Conservation (phyloP, 768 basidiomycete genomes). For the Kockovaella imperatae region DNA sequence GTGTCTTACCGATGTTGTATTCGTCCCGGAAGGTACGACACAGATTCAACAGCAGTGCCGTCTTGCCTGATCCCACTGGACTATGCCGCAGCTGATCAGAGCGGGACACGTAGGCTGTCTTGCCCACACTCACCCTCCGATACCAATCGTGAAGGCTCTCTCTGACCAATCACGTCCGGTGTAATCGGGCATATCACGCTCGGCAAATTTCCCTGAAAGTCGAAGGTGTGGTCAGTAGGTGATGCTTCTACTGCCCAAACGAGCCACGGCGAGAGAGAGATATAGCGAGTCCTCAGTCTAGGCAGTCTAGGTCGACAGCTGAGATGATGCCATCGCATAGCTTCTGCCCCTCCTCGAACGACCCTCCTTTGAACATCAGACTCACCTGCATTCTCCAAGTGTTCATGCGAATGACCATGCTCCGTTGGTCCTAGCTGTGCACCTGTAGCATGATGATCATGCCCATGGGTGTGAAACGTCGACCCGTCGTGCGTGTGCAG, state of each 20-base stretch:
- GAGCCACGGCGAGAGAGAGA: not conserved
- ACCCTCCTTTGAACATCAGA: not conserved
- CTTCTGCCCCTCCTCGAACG: not conserved
- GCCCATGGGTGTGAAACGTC: constrained; percentile 31
- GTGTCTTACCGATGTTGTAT: constrained; percentile 78
- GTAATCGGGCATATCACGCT: constrained; percentile 88
- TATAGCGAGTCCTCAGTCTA: not conserved
- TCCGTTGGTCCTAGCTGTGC: constrained; percentile 51
- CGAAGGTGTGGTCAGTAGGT: not conserved
- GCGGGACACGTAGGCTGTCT: not conserved
- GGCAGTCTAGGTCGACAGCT: not conserved
- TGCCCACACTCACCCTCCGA: constrained; percentile 78
- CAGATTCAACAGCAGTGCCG: constrained; percentile 81
- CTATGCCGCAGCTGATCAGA: not conserved
- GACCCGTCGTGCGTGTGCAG: constrained; percentile 53
- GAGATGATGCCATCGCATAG: not conserved
- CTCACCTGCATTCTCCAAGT: constrained; percentile 77
- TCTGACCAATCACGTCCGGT: constrained; percentile 75
- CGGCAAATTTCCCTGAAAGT: constrained; percentile 71
- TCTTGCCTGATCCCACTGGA: constrained; percentile 94
- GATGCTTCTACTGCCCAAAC: not conserved
- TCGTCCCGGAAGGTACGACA: constrained; percentile 71
- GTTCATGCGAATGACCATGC: constrained; percentile 93
- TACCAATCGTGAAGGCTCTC: constrained; percentile 93
- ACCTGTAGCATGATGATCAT: constrained; percentile 38